phyloP scores from a whole-genome alignment of 805 yeast species.

The Saturnispora zaruensis region DNA sequence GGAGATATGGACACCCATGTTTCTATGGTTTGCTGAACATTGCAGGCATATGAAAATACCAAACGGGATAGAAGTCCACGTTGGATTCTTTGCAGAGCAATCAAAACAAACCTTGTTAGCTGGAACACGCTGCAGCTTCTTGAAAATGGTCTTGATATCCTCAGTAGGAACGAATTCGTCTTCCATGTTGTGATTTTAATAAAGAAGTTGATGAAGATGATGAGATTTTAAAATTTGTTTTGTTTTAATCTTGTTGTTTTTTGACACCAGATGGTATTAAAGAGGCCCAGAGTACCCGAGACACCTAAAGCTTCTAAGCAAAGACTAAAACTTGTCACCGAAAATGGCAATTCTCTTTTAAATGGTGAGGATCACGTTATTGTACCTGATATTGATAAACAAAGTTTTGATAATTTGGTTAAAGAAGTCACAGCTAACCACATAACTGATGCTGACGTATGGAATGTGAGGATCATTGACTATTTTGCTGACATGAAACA shows the following conservation, averaged over 20 bases:
- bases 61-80: constrained; percentile 97
- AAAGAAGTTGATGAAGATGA: background rate
- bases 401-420: constrained; percentile 21
- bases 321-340: background rate
- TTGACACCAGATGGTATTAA: background rate
- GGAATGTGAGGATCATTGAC: constrained; percentile 44
- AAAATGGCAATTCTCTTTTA: background rate
- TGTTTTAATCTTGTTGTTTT: background rate
- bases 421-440: constrained; percentile 30
- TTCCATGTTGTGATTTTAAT: constrained; percentile 1
- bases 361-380: constrained; percentile 2
- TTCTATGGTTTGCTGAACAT: constrained; percentile 93
- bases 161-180: constrained; percentile 54
- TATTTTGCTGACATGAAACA: constrained; percentile 44
- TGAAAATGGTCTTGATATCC: constrained; percentile 58
- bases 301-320: background rate
- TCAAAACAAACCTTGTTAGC: constrained; percentile 86
- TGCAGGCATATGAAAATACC: constrained; percentile 89
- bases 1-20: constrained; percentile 91
- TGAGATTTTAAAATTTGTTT: background rate
- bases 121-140: constrained; percentile 50
- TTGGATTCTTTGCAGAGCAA: constrained; percentile 88
- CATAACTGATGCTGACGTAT: constrained; percentile 39
- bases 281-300: background rate
- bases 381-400: constrained; percentile 1